Conservation (phyloP, 305 asterid species). For the Striga hermonthica region DNA sequence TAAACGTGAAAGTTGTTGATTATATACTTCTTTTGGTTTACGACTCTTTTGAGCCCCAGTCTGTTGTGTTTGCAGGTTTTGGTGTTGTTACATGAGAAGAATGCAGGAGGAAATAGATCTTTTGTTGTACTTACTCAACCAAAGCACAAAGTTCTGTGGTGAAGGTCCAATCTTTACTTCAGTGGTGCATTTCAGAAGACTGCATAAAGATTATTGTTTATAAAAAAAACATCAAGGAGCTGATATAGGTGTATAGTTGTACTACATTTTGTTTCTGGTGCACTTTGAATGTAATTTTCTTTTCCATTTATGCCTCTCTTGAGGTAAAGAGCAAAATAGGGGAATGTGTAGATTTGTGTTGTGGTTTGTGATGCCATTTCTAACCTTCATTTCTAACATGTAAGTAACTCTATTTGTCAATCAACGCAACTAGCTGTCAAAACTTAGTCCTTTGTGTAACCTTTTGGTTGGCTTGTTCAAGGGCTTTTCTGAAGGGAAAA, state of each 20-base stretch:
- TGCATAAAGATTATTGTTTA: constrained; percentile 19
- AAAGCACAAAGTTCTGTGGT: constrained; percentile 12
- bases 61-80: constrained; percentile 29
- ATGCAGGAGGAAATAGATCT: constrained; percentile 18
- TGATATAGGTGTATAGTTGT: not conserved
- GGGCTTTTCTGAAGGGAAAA: no score
- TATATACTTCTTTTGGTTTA: constrained; percentile 12
- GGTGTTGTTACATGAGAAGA: constrained; percentile 18
- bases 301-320: constrained; percentile 10
- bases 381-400: constrained; percentile 20
- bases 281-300: constrained; percentile 23
- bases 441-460: not conserved
- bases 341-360: constrained; percentile 27
- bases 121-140: constrained; percentile 18
- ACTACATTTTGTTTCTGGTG: constrained; percentile 11
- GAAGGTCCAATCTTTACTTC: constrained; percentile 19
- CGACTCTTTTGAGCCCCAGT: constrained; percentile 2
- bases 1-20: constrained; percentile 3
- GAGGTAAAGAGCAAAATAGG: constrained; percentile 16
- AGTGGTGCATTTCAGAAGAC: constrained; percentile 17
- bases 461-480: no score
- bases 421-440: not conserved
- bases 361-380: constrained; percentile 9
- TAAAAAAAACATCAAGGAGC: constrained; percentile 15
- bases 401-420: constrained; percentile 6